Evolutionary conservation across 2,329 filamentous ascomycete species (phyloP).

Genomic region (Colletotrichum plurivorum): DNA sequence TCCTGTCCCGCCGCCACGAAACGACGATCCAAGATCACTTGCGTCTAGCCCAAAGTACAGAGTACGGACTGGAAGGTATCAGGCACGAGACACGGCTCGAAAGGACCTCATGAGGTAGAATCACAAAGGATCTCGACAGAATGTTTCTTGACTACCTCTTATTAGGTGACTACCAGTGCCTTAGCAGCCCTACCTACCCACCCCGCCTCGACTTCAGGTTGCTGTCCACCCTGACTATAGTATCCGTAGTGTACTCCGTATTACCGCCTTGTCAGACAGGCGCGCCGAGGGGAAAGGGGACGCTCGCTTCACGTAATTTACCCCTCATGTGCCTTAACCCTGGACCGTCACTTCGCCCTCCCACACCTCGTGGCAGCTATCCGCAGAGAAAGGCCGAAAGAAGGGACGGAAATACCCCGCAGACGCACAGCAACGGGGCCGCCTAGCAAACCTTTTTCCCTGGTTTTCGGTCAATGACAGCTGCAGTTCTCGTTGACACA

Average conservation of each 20-base stretch:
- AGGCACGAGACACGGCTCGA: no score
- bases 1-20: constrained; percentile 9
- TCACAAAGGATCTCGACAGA: neutral
- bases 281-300: neutral
- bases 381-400: constrained; percentile 26
- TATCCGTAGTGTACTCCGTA: no score
- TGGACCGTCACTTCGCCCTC: constrained; percentile 4
- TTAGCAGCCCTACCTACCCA: neutral
- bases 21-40: constrained; percentile 1
- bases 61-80: no score
- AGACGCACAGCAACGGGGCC: constrained; percentile 30
- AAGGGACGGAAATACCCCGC: constrained; percentile 35
- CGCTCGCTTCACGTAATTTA: neutral
- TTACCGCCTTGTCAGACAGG: neutral
- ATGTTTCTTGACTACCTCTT: no score
- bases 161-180: neutral
- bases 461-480: constrained; percentile 24
- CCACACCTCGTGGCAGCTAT: constrained; percentile 26
- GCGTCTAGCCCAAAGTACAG: no score
- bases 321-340: constrained; percentile 17
- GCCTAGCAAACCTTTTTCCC: constrained; percentile 24
- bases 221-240: neutral
- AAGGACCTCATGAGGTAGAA: no score
- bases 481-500: constrained; percentile 12
- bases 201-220: constrained; percentile 5